Conservation (phyloP, 345 rosid genomes). For the Acer campestre region DNA sequence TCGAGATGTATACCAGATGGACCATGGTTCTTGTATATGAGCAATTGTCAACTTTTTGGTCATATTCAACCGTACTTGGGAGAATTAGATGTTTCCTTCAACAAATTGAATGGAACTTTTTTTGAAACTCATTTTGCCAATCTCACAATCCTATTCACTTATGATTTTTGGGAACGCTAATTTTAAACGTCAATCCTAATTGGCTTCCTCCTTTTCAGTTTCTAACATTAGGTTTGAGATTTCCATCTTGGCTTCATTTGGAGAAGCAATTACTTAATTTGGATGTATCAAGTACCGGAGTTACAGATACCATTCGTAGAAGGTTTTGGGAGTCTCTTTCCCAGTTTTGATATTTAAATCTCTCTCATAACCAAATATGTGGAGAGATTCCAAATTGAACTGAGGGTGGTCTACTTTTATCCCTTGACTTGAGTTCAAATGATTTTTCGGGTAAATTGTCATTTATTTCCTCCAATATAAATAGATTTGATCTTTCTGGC, state of each 20-base stretch:
- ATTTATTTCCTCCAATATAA: neutral
- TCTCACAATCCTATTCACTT: slow-evolving; percentile 20
- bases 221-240: slow-evolving; percentile 14
- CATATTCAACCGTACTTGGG: neutral
- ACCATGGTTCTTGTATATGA: neutral
- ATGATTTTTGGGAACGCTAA: slow-evolving; percentile 20
- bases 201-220: slow-evolving; percentile 38
- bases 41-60: neutral
- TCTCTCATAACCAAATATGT: slow-evolving; percentile 32
- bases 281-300: slow-evolving; percentile 26
- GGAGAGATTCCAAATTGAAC: slow-evolving; percentile 26
- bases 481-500: neutral
- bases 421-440: slow-evolving; percentile 26
- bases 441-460: slow-evolving; percentile 20
- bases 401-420: neutral
- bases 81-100: neutral
- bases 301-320: slow-evolving; percentile 27
- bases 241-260: slow-evolving; percentile 22
- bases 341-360: slow-evolving; percentile 1
- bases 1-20: too few relatives aligned
- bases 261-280: slow-evolving; percentile 9
- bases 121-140: slow-evolving; percentile 28
- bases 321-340: slow-evolving; percentile 33
- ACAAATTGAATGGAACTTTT: slow-evolving; percentile 3
- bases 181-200: slow-evolving; percentile 15